Conservation (phyloP, 139 green algal genomes). For the Yamagishiella unicocca region DNA sequence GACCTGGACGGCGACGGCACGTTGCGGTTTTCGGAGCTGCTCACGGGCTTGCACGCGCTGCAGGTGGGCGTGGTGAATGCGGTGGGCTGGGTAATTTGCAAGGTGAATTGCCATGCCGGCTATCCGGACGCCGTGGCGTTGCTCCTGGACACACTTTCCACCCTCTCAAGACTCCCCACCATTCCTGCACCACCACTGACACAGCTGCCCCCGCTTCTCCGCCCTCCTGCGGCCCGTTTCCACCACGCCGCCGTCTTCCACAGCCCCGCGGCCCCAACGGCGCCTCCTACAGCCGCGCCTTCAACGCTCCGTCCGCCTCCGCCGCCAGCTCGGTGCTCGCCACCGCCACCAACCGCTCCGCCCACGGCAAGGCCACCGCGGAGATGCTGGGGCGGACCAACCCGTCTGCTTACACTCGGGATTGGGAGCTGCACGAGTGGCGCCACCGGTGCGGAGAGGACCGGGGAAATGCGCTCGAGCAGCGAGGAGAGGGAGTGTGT, state of each 20-base stretch:
- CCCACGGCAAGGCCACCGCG: neutral
- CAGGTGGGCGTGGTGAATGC: neutral
- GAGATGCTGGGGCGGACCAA: neutral
- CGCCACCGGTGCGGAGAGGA: constrained; percentile 13
- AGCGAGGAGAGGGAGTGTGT: too few relatives aligned
- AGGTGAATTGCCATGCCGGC: neutral
- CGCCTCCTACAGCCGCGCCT: constrained; percentile 24
- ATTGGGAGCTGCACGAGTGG: constrained; percentile 50
- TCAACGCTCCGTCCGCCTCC: neutral
- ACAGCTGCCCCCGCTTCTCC: too few relatives aligned
- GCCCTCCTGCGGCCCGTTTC: too few relatives aligned
- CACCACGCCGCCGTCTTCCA: neutral
- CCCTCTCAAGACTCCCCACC: too few relatives aligned
- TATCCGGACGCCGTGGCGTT: too few relatives aligned
- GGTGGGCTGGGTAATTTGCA: neutral
- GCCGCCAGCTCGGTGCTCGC: too few relatives aligned
- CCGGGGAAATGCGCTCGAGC: neutral
- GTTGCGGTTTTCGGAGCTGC: constrained; percentile 54
- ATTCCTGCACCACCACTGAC: too few relatives aligned
- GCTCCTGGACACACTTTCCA: too few relatives aligned
- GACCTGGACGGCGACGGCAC: constrained; percentile 51
- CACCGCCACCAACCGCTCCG: neutral
- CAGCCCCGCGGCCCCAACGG: constrained; percentile 30
- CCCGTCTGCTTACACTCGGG: neutral
- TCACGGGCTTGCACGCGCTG: constrained; percentile 50